Evolutionary conservation across 768 basidiomycete species (phyloP).

Genomic region (Suillus subalutaceus): DNA sequence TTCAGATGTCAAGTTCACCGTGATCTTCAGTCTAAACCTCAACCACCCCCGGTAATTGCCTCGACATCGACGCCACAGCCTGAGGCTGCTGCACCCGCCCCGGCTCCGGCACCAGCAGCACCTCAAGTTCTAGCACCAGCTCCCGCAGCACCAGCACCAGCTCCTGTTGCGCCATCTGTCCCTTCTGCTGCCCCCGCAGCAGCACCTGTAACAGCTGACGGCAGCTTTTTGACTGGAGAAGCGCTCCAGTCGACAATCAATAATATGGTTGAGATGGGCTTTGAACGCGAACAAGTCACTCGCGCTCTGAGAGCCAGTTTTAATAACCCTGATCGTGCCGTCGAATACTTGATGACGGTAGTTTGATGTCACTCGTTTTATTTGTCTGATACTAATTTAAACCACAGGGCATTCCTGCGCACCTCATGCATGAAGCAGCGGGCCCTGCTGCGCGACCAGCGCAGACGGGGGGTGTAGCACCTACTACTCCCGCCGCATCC

Average conservation of each 20-base stretch:
- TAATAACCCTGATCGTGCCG: conserved; percentile 97
- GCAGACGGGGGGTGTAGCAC: conserved; percentile 30
- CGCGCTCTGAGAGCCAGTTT: conserved; percentile 89
- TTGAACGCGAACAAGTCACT: conserved; percentile 80
- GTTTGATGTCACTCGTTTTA: conserved; percentile 30
- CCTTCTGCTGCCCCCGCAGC: conserved; percentile 32
- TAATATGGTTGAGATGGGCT: conserved; percentile 96
- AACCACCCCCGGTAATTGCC: conserved; percentile 33
- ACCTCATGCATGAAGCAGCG: conserved; percentile 53
- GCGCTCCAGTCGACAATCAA: conserved; percentile 76
- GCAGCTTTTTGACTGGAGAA: conserved; percentile 75
- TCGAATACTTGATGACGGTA: conserved; percentile 96
- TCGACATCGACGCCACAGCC: conserved; percentile 35
- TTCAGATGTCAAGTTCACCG: conserved; percentile 9
- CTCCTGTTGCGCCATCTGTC: conserved; percentile 34
- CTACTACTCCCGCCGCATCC: conserved; percentile 34
- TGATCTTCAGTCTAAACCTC: conserved; percentile 55
- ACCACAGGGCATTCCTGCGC: conserved; percentile 76
- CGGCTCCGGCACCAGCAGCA: conserved; percentile 23
- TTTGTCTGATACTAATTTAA: conserved; percentile 15
- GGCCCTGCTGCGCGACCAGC: conserved; percentile 21
- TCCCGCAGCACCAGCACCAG: conserved; percentile 32
- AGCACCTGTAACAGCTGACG: conserved; percentile 46
- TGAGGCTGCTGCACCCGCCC: conserved; percentile 33
- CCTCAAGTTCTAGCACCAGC: conserved; percentile 36